These are phyloP conservation scores for Candida tibetensis DNA, from an alignment of 805 yeast genomes.

Conservation along the genomic window DNA sequence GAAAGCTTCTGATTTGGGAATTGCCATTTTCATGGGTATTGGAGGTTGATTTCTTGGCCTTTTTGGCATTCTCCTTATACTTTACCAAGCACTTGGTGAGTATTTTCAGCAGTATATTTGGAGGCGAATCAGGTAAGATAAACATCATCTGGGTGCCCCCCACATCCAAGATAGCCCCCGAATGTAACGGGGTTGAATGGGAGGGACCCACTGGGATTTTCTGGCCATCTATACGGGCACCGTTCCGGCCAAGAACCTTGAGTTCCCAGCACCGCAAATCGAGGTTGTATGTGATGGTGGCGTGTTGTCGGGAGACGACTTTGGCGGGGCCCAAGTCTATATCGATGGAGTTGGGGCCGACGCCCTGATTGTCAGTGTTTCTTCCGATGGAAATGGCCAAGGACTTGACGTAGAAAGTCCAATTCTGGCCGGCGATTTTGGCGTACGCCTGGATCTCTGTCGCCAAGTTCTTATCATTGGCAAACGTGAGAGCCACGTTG, in stretches of 20 bases:
- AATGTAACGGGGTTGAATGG: slow-evolving; percentile 56
- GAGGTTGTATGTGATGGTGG: slow-evolving; percentile 74
- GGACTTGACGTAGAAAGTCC: slow-evolving; percentile 92
- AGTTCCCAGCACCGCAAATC: slow-evolving; percentile 83
- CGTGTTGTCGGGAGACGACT: slow-evolving; percentile 93
- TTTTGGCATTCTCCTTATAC: slow-evolving; percentile 23
- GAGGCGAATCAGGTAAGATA: slow-evolving; percentile 87
- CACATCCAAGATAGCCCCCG: slow-evolving; percentile 90
- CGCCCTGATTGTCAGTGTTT: slow-evolving; percentile 48
- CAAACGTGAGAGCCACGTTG: slow-evolving; percentile 65
- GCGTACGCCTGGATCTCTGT: slow-evolving; percentile 97
- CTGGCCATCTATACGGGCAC: slow-evolving; percentile 83
- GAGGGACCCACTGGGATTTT: slow-evolving; percentile 49
- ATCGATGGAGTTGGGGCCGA: slow-evolving; percentile 43
- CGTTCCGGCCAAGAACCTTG: slow-evolving; percentile 82
- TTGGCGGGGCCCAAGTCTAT: slow-evolving; percentile 96
- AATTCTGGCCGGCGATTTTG: slow-evolving; percentile 84
- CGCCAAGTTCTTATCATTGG: slow-evolving; percentile 67
- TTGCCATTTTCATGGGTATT: background rate
- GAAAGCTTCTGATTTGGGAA: slow-evolving; percentile 43
- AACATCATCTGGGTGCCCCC: slow-evolving; percentile 99
- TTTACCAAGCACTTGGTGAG: slow-evolving; percentile 35
- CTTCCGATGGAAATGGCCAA: slow-evolving; percentile 82
- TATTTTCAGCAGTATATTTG: slow-evolving; percentile 55
- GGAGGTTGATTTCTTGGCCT: slow-evolving; percentile 15